Base-by-base conservation (phyloP, 2,329 filamentous ascomycete genomes). In the Daldinia sp. region DNA sequence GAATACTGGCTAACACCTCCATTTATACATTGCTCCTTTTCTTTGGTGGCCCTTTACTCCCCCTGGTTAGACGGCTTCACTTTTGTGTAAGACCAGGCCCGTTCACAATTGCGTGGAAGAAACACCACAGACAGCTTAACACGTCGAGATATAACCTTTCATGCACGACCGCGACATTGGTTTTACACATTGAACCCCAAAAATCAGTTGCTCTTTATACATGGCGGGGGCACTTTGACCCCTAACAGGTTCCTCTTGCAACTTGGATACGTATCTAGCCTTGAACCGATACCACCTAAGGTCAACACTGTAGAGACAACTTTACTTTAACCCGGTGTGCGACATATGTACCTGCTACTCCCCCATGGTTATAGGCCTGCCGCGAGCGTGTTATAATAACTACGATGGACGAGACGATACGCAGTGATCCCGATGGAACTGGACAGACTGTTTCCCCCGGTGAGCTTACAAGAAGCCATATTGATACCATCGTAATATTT, bases 401-500 rank as follows among this genome's bases (percentile, higher is more conserved):
- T 20, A 60, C 26, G 33, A 69, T 69, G 68, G 58, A 63, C 35
- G 44, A 20, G 9, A 60, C 53, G 15, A 20, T 59, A 61, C 61
- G 30, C 35, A 50, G 23, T 15, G 67, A 69, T 18, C 67, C 64
- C 4, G 63, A 69, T 37, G 62, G 56, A 26, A 57, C 58, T 15
- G 61, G 56, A 13, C 26, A 39, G 51, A 48, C 42, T 9, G 28
- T 63, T 44, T 15, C 37, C 12, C 55, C 63, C 0, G 35, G 41
- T 12, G 53, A 60, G 1, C 66, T 75, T 23, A 72, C 73, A 13
- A 54, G 26, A 12, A 67, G 77, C 3, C 79, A 87, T 71, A 78
- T 82, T 58, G 70, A 78, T 13, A 79, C 79, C 7, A 80, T 88
- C 50, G 81, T 85, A 20, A 74, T 80, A 50, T 79, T 87, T 56